A percentile compares a stretch with the other conserved stretches of the same genome.
These are phyloP conservation scores for Obelidium mucronatum DNA, from an alignment of 192 early-diverging fungal genomes.

Conservation along the genomic window DNA sequence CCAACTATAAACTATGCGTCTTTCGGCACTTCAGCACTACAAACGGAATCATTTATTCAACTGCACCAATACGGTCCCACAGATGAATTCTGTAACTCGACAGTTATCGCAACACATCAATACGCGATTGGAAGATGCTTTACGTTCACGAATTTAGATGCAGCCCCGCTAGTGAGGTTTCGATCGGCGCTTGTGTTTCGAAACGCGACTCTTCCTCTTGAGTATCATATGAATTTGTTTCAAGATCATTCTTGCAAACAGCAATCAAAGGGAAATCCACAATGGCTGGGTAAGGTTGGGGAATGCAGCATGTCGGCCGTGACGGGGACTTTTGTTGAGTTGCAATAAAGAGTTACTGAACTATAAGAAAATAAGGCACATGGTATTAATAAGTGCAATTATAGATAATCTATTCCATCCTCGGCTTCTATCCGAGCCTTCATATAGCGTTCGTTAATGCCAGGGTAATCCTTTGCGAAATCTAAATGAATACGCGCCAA, in stretches of 20 bases:
- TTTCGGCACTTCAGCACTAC: background rate
- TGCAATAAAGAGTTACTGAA: background rate
- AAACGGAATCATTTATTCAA: background rate
- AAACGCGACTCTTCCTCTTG: background rate
- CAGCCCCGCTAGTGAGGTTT: background rate
- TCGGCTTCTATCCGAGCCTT: background rate
- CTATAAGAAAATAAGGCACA: background rate
- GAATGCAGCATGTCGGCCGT: background rate
- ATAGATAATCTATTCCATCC: background rate
- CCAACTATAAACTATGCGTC: background rate
- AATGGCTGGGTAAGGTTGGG: background rate
- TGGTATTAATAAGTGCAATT: background rate
- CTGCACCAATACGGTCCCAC: background rate
- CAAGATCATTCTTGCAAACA: no score
- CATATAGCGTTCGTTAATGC: constrained; percentile 10
- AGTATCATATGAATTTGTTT: background rate
- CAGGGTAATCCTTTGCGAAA: background rate
- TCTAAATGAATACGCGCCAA: background rate
- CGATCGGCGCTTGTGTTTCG: background rate
- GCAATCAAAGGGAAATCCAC: no score
- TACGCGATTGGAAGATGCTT: background rate
- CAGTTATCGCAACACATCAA: background rate
- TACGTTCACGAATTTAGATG: background rate
- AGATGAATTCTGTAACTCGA: background rate
- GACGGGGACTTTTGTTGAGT: background rate